Evolutionary conservation across 1,139 yeast species (phyloP).

Genomic region (Suhomyces coccinellae): DNA sequence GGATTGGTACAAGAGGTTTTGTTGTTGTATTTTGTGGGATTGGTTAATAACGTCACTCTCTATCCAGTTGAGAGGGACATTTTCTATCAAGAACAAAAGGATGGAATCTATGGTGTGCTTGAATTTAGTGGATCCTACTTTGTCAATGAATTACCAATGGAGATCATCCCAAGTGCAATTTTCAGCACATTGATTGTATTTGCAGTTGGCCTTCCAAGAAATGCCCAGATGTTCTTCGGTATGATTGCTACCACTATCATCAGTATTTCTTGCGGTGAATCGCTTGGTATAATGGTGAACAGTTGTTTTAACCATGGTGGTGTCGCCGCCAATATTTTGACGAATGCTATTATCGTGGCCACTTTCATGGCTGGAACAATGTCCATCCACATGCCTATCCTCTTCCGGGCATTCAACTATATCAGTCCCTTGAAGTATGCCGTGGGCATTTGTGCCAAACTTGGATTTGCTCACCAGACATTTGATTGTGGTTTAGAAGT

Average conservation of each 20-base stretch:
- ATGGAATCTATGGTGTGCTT: constrained; percentile 23
- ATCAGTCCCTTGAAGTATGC: constrained; percentile 27
- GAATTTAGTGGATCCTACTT: constrained; percentile 24
- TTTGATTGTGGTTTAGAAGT: constrained; percentile 31
- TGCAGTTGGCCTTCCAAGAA: constrained; percentile 25
- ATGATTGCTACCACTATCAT: constrained; percentile 20
- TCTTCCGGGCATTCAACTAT: constrained; percentile 26
- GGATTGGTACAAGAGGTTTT: constrained; percentile 26
- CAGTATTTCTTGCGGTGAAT: constrained; percentile 25
- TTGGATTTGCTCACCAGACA: constrained; percentile 34
- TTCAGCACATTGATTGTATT: constrained; percentile 23
- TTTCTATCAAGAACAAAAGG: constrained; percentile 28
- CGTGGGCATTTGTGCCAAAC: constrained; percentile 33
- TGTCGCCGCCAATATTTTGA: constrained; percentile 24
- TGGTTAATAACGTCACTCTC: constrained; percentile 25
- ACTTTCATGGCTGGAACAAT: constrained; percentile 31
- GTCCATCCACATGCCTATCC: constrained; percentile 27
- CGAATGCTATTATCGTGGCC: constrained; percentile 21
- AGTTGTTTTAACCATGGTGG: constrained; percentile 25
- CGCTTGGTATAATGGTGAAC: constrained; percentile 25
- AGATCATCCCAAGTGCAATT: constrained; percentile 21
- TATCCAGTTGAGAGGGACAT: constrained; percentile 25
- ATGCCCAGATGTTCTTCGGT: constrained; percentile 24
- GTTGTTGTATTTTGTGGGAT: constrained; percentile 26
- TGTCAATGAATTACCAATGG: constrained; percentile 26